Conservation (phyloP, 441 rosid species). For the Pelargonium citronellum region DNA sequence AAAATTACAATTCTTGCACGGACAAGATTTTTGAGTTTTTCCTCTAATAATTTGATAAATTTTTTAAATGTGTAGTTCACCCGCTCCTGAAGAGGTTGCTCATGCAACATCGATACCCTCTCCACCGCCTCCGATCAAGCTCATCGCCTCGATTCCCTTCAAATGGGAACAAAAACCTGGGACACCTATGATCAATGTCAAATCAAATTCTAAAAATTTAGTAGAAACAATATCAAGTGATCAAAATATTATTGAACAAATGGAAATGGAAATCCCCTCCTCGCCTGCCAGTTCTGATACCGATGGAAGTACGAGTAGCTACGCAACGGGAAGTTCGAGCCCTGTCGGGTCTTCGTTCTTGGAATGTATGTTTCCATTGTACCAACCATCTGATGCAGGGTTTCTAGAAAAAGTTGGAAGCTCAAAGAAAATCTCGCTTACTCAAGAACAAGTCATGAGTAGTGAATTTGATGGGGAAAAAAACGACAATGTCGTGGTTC, state of each 20-base stretch:
- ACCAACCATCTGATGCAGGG: slow-evolving; percentile 36
- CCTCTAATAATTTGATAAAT: too few relatives aligned
- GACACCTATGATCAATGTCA: slow-evolving; percentile 29
- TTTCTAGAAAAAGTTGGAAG: slow-evolving; percentile 30
- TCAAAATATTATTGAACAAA: too few relatives aligned
- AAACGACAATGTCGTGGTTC: slow-evolving; percentile 29
- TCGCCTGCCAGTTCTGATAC: slow-evolving; percentile 50
- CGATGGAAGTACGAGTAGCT: slow-evolving; percentile 59
- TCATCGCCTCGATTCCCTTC: slow-evolving; percentile 64
- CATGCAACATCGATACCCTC: slow-evolving; percentile 15
- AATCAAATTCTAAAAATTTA: background rate
- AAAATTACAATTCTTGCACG: too few relatives aligned
- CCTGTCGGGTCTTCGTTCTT: slow-evolving; percentile 62
- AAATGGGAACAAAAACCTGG: slow-evolving; percentile 80
- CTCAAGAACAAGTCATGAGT: slow-evolving; percentile 3
- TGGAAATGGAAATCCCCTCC: slow-evolving; percentile 29
- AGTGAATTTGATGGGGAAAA: slow-evolving; percentile 19
- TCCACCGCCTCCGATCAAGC: slow-evolving; percentile 45
- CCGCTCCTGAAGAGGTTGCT: too few relatives aligned
- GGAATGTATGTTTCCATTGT: slow-evolving; percentile 75
- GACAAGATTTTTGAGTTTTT: too few relatives aligned
- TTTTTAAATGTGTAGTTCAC: too few relatives aligned
- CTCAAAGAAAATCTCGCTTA: slow-evolving; percentile 20
- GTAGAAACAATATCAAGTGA: too few relatives aligned
- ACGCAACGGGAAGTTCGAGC: slow-evolving; percentile 55